A percentile compares a stretch with the other conserved stretches of the same genome.
These are phyloP conservation scores for Cymbidium sinense DNA, from an alignment of 106 monocot genomes.

Conservation along the genomic window DNA sequence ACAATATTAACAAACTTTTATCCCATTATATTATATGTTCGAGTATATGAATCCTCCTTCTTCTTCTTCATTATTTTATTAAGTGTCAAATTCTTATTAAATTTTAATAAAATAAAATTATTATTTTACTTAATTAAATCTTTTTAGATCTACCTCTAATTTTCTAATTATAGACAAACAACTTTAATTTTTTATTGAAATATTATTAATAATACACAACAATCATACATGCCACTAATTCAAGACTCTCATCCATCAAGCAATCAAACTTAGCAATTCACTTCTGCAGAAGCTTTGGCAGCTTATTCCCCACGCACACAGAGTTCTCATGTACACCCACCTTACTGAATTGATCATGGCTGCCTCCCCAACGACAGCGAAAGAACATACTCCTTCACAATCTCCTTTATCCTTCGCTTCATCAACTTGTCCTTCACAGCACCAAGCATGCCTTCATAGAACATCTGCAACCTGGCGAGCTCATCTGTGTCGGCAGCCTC, in stretches of 20 bases:
- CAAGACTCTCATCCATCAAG: neutral
- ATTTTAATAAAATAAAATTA: too few relatives aligned
- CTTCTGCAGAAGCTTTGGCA: neutral
- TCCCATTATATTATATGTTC: too few relatives aligned
- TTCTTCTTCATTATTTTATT: too few relatives aligned
- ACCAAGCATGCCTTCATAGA: conserved; percentile 54
- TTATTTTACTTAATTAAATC: too few relatives aligned
- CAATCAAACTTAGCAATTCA: neutral
- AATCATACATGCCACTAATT: neutral
- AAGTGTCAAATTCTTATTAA: too few relatives aligned
- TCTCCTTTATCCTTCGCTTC: conserved; percentile 51
- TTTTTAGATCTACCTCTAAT: too few relatives aligned
- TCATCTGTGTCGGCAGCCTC: conserved; percentile 49
- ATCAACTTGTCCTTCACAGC: conserved; percentile 60
- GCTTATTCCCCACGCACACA: neutral
- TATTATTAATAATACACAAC: too few relatives aligned
- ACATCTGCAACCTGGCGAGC: conserved; percentile 54
- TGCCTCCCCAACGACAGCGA: conserved; percentile 39
- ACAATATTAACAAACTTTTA: too few relatives aligned
- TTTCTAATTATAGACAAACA: too few relatives aligned
- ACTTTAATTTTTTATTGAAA: too few relatives aligned
- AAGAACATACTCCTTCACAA: conserved; percentile 48
- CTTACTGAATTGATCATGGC: conserved; percentile 2
- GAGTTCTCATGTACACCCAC: neutral
- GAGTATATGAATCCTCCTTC: too few relatives aligned